Conservation (phyloP, 169 alveolate genomes). For the Plasmodium cynomolgi region DNA sequence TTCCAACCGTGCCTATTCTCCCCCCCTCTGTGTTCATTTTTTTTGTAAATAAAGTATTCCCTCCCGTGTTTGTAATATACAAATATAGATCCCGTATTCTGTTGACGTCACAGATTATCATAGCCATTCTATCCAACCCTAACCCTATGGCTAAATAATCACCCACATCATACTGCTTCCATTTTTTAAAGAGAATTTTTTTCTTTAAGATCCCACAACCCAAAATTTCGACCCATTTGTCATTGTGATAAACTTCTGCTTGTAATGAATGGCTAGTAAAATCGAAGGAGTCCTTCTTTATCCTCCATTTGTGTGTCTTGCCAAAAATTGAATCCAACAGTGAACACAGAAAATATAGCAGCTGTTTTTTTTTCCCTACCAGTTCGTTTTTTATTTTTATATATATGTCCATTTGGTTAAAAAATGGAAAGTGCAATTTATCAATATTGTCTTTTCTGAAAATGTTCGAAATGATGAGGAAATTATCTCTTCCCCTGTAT, state of each 20-base stretch:
- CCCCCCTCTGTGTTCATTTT: neutral
- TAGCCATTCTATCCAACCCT: slow-evolving; percentile 70
- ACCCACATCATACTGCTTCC: slow-evolving; percentile 40
- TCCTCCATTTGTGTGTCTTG: slow-evolving; percentile 39
- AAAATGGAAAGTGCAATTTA: slow-evolving; percentile 65
- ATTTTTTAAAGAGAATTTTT: slow-evolving; percentile 48
- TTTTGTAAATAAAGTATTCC: neutral
- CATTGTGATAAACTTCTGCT: slow-evolving; percentile 68
- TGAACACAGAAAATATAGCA: slow-evolving; percentile 33
- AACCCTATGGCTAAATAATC: slow-evolving; percentile 72
- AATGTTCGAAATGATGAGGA: slow-evolving; percentile 33
- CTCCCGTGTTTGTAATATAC: slow-evolving; percentile 34
- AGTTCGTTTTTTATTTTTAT: slow-evolving; percentile 62
- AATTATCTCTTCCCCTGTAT: neutral
- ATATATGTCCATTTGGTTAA: slow-evolving; percentile 69
- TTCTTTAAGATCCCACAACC: slow-evolving; percentile 74
- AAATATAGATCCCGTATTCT: slow-evolving; percentile 70
- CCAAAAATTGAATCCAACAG: slow-evolving; percentile 10
- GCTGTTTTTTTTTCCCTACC: slow-evolving; percentile 20
- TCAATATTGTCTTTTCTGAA: slow-evolving; percentile 72
- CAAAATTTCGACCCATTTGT: slow-evolving; percentile 70
- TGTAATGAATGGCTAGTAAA: slow-evolving; percentile 54
- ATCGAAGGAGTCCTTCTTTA: slow-evolving; percentile 58
- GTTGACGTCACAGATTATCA: slow-evolving; percentile 28
- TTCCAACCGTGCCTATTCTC: neutral